Evolutionary conservation across 2,329 filamentous ascomycete species (phyloP).

Genomic region (Pezicula carpinea): DNA sequence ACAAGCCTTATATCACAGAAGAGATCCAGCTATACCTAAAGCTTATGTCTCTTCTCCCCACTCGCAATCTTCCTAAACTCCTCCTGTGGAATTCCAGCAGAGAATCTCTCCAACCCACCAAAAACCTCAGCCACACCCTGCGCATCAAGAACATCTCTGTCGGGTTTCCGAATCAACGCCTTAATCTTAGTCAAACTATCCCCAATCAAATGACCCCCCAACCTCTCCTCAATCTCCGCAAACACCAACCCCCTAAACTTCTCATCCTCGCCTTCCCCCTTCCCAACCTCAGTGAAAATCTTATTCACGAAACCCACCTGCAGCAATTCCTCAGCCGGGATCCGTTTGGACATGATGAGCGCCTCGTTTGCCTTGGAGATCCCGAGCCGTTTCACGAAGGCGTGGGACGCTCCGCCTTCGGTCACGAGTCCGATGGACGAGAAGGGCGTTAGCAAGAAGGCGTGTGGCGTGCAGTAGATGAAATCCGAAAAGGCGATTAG

Average conservation of each 20-base stretch:
- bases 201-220: constrained; percentile 75
- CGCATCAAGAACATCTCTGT: constrained; percentile 65
- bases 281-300: constrained; percentile 56
- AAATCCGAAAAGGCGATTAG: constrained; percentile 84
- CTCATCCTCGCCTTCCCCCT: constrained; percentile 55
- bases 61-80: constrained; percentile 82
- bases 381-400: constrained; percentile 76
- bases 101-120: constrained; percentile 75
- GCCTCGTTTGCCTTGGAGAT: constrained; percentile 85
- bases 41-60: constrained; percentile 91
- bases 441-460: constrained; percentile 90
- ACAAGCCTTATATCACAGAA: too few species aligned
- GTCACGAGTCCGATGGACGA: constrained; percentile 83
- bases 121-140: constrained; percentile 85
- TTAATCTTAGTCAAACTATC: constrained; percentile 82
- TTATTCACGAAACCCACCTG: constrained; percentile 80
- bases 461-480: constrained; percentile 76
- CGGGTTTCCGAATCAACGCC: constrained; percentile 70
- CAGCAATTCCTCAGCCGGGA: constrained; percentile 69
- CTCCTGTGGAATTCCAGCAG: constrained; percentile 63
- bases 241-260: constrained; percentile 70
- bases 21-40: constrained; percentile 44
- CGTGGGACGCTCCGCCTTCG: constrained; percentile 77
- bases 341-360: constrained; percentile 80
- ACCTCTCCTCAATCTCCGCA: constrained; percentile 71